phyloP scores from a whole-genome alignment of 225 moss, liverwort and hornwort genomes.

The Bryoerythrophyllum caledonicum region DNA sequence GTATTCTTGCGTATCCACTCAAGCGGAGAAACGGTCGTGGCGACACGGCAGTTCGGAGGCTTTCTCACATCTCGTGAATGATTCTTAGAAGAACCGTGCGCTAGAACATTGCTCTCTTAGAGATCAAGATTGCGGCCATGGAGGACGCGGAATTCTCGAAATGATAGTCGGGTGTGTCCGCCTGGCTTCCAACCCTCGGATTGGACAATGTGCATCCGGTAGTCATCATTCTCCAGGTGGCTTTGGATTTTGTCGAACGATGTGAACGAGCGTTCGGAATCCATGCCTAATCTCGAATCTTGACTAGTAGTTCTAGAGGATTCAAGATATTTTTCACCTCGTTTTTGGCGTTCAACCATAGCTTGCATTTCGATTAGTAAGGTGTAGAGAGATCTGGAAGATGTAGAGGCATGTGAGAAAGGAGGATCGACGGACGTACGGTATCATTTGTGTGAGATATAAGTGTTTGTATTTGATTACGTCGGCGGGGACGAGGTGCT shows the following conservation, averaged over 20 bases:
- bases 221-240: not conserved
- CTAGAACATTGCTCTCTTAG: conserved; percentile 7
- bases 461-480: not conserved
- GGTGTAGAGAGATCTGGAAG: not conserved
- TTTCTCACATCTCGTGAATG: conserved; percentile 1
- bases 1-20: conserved; percentile 13
- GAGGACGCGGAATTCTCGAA: conserved; percentile 3
- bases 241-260: not conserved
- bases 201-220: conserved; percentile 14
- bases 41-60: not conserved
- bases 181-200: not conserved
- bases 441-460: not conserved
- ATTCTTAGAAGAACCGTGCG: not conserved
- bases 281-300: not conserved
- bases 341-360: not conserved
- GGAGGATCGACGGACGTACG: not conserved
- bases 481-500: not conserved
- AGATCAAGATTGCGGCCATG: conserved; percentile 15
- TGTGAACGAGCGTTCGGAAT: not conserved
- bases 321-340: not conserved
- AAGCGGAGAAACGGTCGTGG: not conserved
- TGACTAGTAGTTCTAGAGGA: not conserved
- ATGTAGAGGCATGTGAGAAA: not conserved
- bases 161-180: conserved; percentile 1
- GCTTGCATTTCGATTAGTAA: not conserved